phyloP scores from a whole-genome alignment of 345 rosid genomes.

The Boechera divaricarpa region DNA sequence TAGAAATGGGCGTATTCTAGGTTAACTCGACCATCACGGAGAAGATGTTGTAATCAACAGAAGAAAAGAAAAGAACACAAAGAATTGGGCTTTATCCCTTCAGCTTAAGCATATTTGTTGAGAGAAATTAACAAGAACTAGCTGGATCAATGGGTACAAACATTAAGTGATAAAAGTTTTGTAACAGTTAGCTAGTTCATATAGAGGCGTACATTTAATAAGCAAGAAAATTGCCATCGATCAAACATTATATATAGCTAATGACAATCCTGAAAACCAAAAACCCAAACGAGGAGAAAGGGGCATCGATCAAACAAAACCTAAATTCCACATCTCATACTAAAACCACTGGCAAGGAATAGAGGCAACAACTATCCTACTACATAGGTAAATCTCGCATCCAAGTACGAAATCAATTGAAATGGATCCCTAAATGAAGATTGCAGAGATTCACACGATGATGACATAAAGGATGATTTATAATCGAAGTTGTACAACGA shows the following conservation, averaged over 20 bases:
- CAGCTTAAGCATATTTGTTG: neutral
- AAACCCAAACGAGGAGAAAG: too few relatives aligned
- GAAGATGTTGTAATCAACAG: neutral
- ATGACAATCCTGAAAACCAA: neutral
- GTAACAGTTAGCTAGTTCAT: neutral
- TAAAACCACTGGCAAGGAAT: conserved; percentile 10
- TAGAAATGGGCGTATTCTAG: too few relatives aligned
- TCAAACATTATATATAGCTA: neutral
- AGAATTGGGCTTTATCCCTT: neutral
- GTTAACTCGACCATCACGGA: too few relatives aligned
- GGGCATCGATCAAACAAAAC: conserved; percentile 4
- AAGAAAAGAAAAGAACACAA: neutral
- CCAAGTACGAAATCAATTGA: neutral
- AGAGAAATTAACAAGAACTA: neutral
- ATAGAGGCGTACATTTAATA: too few relatives aligned
- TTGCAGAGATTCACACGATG: neutral
- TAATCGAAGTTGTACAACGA: neutral
- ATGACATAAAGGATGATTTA: neutral
- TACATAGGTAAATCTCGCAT: too few relatives aligned
- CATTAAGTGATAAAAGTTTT: neutral
- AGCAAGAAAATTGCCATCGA: neutral
- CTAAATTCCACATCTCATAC: neutral
- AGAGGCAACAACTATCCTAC: neutral
- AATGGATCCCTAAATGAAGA: neutral
- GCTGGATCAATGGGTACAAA: neutral